Evolutionary conservation across 2,329 filamentous ascomycete genomes (phyloP), one percentile per base, ranked within the genome.

Genomic region (Hirsutella thompsonii): DNA sequence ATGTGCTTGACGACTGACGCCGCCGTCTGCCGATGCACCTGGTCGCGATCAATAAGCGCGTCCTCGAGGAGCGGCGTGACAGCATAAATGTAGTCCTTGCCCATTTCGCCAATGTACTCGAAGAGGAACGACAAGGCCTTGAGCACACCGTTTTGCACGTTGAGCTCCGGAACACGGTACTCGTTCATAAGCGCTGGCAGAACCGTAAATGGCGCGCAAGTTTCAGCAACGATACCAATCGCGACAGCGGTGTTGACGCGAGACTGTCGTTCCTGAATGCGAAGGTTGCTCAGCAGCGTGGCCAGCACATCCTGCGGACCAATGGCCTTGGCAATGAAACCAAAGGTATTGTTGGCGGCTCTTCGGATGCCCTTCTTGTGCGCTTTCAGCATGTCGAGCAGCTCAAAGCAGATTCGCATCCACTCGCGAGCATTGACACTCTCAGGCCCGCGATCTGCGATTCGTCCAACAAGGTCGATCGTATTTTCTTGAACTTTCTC

Each of bases 401-500:
- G 71, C 67, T 98, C 92, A 62, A 98, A 98, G 67, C 92, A 98
- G 60, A 98, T 98, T 59, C 92, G 81, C 93, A 98, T 98, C 92
- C 92, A 98, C 64, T 98, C 92, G 55, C 92, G 79, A 13, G 92
- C 89, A 57, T 94, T 94, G 58, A 98, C 92, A 47, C 84, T 90
- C 62, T 98, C 92, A 1, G 92, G 89, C 1, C 92, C 93, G 49
- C 92, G 84, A 63, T 98, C 92, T 14, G 93, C 92, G 52, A 98
- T 96, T 70, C 92, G 90, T 42, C 92, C 92, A 18, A 98, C 92
- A 2, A 98, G 74, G 59, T 98, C 92, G 53, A 98, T 96, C 0
- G 92, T 96, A 63, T 98, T 98, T 56, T 98, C 92, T 60, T 98
- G 92, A 35, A 98, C 93, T 64, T 98, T 98, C 58, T 98, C 92